phyloP scores from a whole-genome alignment of 2,329 filamentous ascomycete genomes.

The Diaporthe velutina region DNA sequence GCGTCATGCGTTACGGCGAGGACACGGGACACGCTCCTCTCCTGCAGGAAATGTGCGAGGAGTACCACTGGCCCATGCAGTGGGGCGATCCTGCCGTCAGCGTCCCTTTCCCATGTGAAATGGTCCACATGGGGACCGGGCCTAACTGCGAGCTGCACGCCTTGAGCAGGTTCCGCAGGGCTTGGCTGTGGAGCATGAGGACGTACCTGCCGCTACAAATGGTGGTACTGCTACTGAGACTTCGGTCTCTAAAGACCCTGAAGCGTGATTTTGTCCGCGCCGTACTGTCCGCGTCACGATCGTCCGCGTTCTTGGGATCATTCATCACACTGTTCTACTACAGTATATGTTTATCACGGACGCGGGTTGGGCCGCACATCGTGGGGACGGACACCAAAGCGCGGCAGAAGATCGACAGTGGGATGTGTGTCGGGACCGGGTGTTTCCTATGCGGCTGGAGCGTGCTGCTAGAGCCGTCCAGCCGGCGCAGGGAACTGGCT shows the following conservation, averaged over 20 bases:
- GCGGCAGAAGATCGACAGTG: conserved; percentile 68
- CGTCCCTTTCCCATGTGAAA: conserved; percentile 82
- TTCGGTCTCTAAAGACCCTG: conserved; percentile 56
- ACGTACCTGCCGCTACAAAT: conserved; percentile 84
- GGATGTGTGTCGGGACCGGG: conserved; percentile 78
- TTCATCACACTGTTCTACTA: conserved; percentile 90
- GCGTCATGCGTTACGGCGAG: conserved; percentile 77
- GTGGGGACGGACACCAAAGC: conserved; percentile 65
- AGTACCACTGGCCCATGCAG: conserved; percentile 75
- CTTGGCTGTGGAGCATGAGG: conserved; percentile 80
- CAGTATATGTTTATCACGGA: conserved; percentile 82
- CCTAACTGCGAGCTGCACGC: conserved; percentile 82
- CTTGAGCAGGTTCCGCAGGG: conserved; percentile 73
- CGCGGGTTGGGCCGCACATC: conserved; percentile 77
- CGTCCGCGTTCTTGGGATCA: conserved; percentile 81
- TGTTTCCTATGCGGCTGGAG: conserved; percentile 86
- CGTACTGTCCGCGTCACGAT: conserved; percentile 72
- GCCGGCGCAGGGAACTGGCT: conserved; percentile 79
- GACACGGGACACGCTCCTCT: conserved; percentile 79
- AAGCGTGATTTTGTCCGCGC: conserved; percentile 60
- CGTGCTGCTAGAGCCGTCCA: conserved; percentile 77
- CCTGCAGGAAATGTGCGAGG: conserved; percentile 78
- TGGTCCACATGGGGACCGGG: conserved; percentile 85
- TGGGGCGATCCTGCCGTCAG: conserved; percentile 80
- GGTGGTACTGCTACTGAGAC: conserved; percentile 64